A percentile compares a stretch with the other conserved stretches of the same genome.
Conservation (phyloP, 2,329 filamentous ascomycete species). For the Claviceps pusilla region DNA sequence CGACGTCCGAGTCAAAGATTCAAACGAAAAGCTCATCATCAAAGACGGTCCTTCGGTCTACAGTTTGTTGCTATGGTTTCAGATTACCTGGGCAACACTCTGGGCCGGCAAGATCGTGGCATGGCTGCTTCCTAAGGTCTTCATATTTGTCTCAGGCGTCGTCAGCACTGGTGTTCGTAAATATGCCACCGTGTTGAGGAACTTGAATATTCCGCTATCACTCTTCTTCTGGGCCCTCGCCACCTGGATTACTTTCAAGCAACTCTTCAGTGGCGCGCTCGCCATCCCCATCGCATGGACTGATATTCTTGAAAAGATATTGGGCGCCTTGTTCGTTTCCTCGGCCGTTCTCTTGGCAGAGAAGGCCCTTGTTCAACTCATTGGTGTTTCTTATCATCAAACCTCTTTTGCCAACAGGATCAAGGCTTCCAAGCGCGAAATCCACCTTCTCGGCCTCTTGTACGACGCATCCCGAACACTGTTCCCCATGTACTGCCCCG, state of each 20-base stretch:
- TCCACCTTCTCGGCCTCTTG: conserved; percentile 66
- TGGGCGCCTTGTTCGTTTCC: conserved; percentile 53
- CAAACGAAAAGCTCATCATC: not conserved
- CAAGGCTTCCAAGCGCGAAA: conserved; percentile 76
- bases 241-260: conserved; percentile 46
- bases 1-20: conserved; percentile 9
- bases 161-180: conserved; percentile 56
- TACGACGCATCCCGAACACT: conserved; percentile 80
- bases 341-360: conserved; percentile 60
- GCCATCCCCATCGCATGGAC: conserved; percentile 34
- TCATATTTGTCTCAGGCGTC: conserved; percentile 56
- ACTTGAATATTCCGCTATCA: conserved; percentile 50
- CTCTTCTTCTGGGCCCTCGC: conserved; percentile 55
- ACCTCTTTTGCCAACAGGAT: conserved; percentile 72
- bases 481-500: conserved; percentile 82
- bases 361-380: conserved; percentile 65
- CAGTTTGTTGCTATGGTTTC: conserved; percentile 52
- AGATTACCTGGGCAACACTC: conserved; percentile 50
- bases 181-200: conserved; percentile 49
- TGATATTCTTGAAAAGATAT: conserved; percentile 44
- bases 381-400: conserved; percentile 74
- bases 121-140: conserved; percentile 42
- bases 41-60: conserved; percentile 35
- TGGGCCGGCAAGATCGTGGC: conserved; percentile 54
- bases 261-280: conserved; percentile 27